phyloP scores from a whole-genome alignment of 2,329 filamentous ascomycete species.

The Phaeosphaeria sp. region DNA sequence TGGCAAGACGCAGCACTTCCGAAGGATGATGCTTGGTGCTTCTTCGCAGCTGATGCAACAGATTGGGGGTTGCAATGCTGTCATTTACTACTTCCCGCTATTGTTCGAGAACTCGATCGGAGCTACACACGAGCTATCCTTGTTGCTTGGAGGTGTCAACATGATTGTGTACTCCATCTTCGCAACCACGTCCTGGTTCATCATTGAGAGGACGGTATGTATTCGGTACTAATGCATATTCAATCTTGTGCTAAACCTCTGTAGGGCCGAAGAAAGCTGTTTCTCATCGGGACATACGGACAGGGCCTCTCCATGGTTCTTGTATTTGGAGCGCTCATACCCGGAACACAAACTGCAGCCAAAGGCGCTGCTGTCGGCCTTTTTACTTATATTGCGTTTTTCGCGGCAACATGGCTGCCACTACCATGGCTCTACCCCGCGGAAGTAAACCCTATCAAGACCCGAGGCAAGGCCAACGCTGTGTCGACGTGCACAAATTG shows the following conservation, averaged over 20 bases:
- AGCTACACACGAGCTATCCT: constrained; percentile 47
- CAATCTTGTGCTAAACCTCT: background rate
- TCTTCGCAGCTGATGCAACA: constrained; percentile 50
- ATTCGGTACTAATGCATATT: background rate
- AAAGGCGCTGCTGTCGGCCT: constrained; percentile 63
- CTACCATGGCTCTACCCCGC: constrained; percentile 64
- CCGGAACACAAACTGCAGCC: constrained; percentile 40
- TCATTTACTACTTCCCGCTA: constrained; percentile 54
- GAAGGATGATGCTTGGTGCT: constrained; percentile 67
- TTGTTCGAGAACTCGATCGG: constrained; percentile 60
- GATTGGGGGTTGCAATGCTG: constrained; percentile 46
- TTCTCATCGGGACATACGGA: constrained; percentile 54
- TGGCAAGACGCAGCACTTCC: constrained; percentile 70
- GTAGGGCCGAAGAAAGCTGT: constrained; percentile 52
- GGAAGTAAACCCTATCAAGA: constrained; percentile 60
- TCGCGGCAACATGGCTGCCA: constrained; percentile 68
- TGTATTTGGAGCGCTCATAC: constrained; percentile 47
- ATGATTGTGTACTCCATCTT: constrained; percentile 64
- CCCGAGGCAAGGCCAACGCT: constrained; percentile 60
- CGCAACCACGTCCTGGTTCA: constrained; percentile 66
- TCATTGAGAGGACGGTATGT: constrained; percentile 63
- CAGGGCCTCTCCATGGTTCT: constrained; percentile 63
- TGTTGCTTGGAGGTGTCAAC: constrained; percentile 57
- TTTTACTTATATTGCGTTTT: constrained; percentile 72
- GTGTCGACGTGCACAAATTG: constrained; percentile 60